Conservation (phyloP, 2,329 filamentous ascomycete species). For the Curvularia lunata region DNA sequence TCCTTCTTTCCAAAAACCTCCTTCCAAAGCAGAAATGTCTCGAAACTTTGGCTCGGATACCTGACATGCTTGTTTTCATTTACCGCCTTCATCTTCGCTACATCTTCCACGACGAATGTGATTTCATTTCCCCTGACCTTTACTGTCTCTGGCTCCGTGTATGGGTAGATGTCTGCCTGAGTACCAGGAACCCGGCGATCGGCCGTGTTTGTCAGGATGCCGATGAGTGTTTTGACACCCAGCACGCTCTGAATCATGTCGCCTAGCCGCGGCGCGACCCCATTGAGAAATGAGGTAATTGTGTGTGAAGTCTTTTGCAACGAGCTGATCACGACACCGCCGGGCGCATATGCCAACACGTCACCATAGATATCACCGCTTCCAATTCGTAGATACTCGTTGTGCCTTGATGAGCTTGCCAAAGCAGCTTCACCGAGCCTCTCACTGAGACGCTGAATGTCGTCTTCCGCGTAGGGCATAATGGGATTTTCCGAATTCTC, state of each 20-base stretch:
- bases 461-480: constrained; percentile 24
- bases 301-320: constrained; percentile 23
- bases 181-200: constrained; percentile 43
- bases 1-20: constrained; percentile 31
- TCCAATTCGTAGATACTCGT: constrained; percentile 22
- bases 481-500: constrained; percentile 12
- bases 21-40: constrained; percentile 38
- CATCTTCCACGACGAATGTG: constrained; percentile 18
- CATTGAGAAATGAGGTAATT: constrained; percentile 26
- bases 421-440: constrained; percentile 19
- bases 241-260: constrained; percentile 37
- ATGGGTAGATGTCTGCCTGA: constrained; percentile 35
- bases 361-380: constrained; percentile 46
- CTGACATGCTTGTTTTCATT: constrained; percentile 28
- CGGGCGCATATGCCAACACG: constrained; percentile 38
- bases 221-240: constrained; percentile 37
- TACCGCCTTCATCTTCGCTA: constrained; percentile 27
- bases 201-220: constrained; percentile 38
- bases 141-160: constrained; percentile 25
- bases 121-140: constrained; percentile 11
- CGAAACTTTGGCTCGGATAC: constrained; percentile 42
- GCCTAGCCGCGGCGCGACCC: constrained; percentile 33
- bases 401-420: neutral
- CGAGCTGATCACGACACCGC: constrained; percentile 27
- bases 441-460: constrained; percentile 21